Base-by-base conservation (phyloP, 768 basidiomycete genomes). In the Podaxis sp. region DNA sequence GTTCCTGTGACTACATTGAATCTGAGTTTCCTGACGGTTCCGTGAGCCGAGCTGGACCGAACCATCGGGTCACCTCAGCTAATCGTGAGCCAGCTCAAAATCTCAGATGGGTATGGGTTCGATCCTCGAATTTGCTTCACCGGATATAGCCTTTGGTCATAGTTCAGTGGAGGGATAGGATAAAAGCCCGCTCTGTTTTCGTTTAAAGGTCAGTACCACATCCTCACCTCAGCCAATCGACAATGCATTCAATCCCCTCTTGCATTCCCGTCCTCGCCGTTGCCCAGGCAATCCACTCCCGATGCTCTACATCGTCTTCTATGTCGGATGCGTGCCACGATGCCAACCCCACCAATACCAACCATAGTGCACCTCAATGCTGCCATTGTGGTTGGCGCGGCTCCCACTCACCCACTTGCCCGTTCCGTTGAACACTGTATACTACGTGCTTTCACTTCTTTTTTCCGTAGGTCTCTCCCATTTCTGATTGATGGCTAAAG, bases 381-480 rank as follows among this genome's bases (percentile, higher is more conserved):
- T 89, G 87, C 80, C 87, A 89, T 72, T 91, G 89, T 66, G 88
- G 88, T 67, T 87, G 80, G 80, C 85, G 89, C 68, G 88, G 87
- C 41, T 70, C 77, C 63, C 82, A 83, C 68, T 72, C 84, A 28
- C 82, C 85, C 38, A 80, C 77, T 69, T 90, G 88, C 78, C 87
- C 87, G 48, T 88, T 88, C 85, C 83, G 79, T 48, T 58, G 54
- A 60, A 54, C 66, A 36, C 49, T 63, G 46, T 40, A 51, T 57
- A 24, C 54, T 44, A 51, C 52, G 55, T 56, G 46, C 56, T 58
- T 44, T 49, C 48, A 51, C 33, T 20, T 8, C 22, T 8, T 5
- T 36, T 62, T 44, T 57, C 54, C 40, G 59, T 56, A 44, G 7
- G 57, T 54, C 55, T 12, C 26, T 33, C 44, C 50, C 11, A 48